Conservation (phyloP, 306 rosid genomes). For the Vigna unguiculata region DNA sequence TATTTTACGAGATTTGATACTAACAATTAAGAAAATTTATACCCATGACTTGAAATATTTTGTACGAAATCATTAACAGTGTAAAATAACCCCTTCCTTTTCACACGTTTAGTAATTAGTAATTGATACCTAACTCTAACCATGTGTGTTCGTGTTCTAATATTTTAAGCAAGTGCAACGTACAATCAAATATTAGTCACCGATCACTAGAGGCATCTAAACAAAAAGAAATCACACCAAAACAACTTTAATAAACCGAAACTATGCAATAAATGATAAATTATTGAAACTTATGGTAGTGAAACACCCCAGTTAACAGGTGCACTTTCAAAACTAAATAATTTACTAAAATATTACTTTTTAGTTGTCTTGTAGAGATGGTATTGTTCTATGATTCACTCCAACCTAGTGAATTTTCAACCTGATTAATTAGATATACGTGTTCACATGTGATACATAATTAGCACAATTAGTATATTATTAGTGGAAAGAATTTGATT, state of each 20-base stretch:
- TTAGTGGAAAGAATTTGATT: no score
- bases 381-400: no score
- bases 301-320: not conserved
- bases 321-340: not conserved
- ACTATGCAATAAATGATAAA: not conserved
- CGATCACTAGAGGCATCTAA: not conserved
- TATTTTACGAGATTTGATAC: no score
- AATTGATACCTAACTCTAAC: not conserved
- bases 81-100: not conserved
- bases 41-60: not conserved
- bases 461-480: no score
- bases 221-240: constrained; percentile 19
- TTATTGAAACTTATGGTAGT: not conserved
- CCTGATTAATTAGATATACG: no score
- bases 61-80: not conserved
- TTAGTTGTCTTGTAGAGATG: no score
- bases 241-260: not conserved
- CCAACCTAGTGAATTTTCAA: no score
- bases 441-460: no score
- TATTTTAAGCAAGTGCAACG: constrained; percentile 13
- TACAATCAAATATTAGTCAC: constrained; percentile 11
- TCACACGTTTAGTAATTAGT: not conserved
- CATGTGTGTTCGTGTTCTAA: not conserved
- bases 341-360: not conserved
- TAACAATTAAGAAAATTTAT: not conserved